Evolutionary conservation across 2,329 filamentous ascomycete species (phyloP).

Genomic region (Plenodomus lindquistii): DNA sequence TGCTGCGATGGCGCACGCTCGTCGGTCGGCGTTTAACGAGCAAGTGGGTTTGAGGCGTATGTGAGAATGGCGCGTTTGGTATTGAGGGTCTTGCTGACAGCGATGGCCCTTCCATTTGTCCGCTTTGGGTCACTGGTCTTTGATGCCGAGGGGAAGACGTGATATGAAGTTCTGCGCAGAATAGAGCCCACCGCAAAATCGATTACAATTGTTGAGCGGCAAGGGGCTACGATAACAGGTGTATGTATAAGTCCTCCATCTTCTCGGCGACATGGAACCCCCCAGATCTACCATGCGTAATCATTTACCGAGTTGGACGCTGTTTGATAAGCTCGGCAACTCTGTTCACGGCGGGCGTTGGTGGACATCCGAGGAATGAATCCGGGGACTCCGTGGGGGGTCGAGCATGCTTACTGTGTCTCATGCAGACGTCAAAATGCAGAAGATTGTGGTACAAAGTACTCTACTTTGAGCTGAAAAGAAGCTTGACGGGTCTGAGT

Average conservation of each 20-base stretch:
- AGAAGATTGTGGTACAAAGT: background rate
- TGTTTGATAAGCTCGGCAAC: conserved; percentile 36
- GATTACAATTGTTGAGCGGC: conserved; percentile 10
- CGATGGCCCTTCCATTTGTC: conserved; percentile 42
- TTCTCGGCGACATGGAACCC: conserved; percentile 23
- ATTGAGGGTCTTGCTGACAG: conserved; percentile 28
- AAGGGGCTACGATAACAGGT: conserved; percentile 1
- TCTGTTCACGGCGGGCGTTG: conserved; percentile 17
- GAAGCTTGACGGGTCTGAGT: background rate
- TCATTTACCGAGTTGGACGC: conserved; percentile 16
- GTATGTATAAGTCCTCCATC: conserved; percentile 29
- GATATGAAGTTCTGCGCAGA: conserved; percentile 44
- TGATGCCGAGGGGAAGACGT: conserved; percentile 34
- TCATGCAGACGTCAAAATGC: background rate
- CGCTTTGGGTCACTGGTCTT: conserved; percentile 36
- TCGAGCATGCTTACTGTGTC: background rate
- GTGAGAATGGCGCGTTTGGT: conserved; percentile 22
- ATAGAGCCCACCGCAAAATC: conserved; percentile 38
- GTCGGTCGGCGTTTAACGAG: conserved; percentile 21
- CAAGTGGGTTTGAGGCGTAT: conserved; percentile 21
- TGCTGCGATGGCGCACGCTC: conserved; percentile 34
- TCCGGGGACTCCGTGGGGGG: conserved; percentile 6
- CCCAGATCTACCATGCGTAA: conserved; percentile 4
- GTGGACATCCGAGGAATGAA: conserved; percentile 29
- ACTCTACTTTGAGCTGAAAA: background rate